Evolutionary conservation across 192 early-diverging fungal species (phyloP).

Genomic region (Rhizophagus clarus): DNA sequence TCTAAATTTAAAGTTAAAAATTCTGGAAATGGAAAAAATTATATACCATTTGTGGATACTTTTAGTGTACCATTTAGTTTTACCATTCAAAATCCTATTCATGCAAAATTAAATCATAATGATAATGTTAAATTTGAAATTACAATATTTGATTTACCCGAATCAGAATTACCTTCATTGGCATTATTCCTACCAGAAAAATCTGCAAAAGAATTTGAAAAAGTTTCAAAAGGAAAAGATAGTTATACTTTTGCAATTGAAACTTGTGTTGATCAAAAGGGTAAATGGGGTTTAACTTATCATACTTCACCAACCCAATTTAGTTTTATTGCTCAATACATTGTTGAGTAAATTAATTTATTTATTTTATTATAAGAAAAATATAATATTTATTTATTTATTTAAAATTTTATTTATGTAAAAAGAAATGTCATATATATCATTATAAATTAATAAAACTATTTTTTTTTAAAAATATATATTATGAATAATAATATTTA

Average conservation of each 20-base stretch:
- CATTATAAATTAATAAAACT: no score
- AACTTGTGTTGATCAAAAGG: conserved; percentile 5
- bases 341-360: neutral
- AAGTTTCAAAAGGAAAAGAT: neutral
- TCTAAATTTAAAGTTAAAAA: neutral
- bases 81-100: conserved; percentile 12
- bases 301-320: neutral
- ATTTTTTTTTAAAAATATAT: no score
- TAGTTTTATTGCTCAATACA: conserved; percentile 23
- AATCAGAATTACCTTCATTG: conserved; percentile 12
- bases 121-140: conserved; percentile 4
- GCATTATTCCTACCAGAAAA: conserved; percentile 15
- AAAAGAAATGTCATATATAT: no score
- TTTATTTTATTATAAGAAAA: neutral
- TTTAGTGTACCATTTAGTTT: conserved; percentile 21
- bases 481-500: no score
- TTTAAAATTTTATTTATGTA: no score
- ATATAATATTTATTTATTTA: no score
- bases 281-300: conserved; percentile 23
- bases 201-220: neutral
- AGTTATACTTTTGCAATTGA: conserved; percentile 17
- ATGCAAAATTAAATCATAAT: conserved; percentile 15
- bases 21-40: neutral
- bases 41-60: neutral
- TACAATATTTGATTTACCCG: conserved; percentile 9